A percentile compares a stretch with the other conserved stretches of the same genome.
These are phyloP conservation scores for Ogataea sp. DNA, from an alignment of 805 yeast species.

Conservation along the genomic window DNA sequence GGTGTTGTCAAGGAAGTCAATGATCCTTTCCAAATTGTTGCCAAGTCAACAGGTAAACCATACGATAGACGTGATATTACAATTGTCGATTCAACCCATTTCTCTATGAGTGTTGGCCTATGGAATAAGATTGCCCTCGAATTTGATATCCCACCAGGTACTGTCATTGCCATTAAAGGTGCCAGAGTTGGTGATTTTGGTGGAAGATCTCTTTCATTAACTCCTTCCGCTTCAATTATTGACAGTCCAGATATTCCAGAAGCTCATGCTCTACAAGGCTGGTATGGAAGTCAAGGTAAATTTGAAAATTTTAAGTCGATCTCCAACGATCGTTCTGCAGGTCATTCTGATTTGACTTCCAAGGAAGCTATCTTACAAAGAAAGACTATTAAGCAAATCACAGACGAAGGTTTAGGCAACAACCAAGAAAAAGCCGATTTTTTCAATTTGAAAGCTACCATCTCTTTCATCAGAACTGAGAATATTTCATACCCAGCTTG, in stretches of 20 bases:
- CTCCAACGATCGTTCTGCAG: slow-evolving; percentile 40
- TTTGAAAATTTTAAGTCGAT: slow-evolving; percentile 53
- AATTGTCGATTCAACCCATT: slow-evolving; percentile 78
- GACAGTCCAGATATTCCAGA: slow-evolving; percentile 86
- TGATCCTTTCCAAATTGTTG: slow-evolving; percentile 69
- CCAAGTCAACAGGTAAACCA: slow-evolving; percentile 83
- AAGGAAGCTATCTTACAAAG: slow-evolving; percentile 44
- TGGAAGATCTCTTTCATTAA: slow-evolving; percentile 76
- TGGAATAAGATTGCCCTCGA: slow-evolving; percentile 88
- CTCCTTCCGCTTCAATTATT: slow-evolving; percentile 66
- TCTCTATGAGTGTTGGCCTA: slow-evolving; percentile 69
- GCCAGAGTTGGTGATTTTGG: slow-evolving; percentile 83
- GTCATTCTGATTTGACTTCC: slow-evolving; percentile 20
- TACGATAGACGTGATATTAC: slow-evolving; percentile 86
- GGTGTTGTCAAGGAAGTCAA: slow-evolving; percentile 78
- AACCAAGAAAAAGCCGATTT: slow-evolving; percentile 77
- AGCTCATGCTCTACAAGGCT: slow-evolving; percentile 83
- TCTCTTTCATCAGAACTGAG: slow-evolving; percentile 64
- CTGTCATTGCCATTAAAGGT: slow-evolving; percentile 89
- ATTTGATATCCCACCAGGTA: slow-evolving; percentile 63
- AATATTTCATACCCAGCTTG: slow-evolving; percentile 90
- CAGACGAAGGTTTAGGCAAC: slow-evolving; percentile 59
- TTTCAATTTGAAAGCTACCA: slow-evolving; percentile 66
- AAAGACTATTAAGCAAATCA: slow-evolving; percentile 58
- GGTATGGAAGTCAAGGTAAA: slow-evolving; percentile 84